These are phyloP conservation scores for Acer yangbiense DNA, from an alignment of 345 rosid species.

Conservation along the genomic window DNA sequence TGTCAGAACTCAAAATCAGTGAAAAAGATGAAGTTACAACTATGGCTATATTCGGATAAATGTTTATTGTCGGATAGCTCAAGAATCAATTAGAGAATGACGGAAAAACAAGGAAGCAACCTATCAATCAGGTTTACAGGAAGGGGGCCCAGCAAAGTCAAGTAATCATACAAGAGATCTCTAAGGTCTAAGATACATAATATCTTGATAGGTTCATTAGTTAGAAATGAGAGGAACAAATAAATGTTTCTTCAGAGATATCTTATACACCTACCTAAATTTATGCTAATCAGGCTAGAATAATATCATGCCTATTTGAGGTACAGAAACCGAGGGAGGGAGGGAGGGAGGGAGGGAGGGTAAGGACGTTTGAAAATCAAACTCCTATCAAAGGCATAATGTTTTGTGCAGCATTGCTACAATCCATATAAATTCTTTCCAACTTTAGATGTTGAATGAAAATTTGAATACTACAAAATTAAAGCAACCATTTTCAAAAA, in stretches of 20 bases:
- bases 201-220: not conserved
- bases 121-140: not conserved
- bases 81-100: not conserved
- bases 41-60: not conserved
- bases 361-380: no score
- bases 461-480: not conserved
- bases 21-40: slow-evolving; percentile 15
- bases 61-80: not conserved
- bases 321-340: no score
- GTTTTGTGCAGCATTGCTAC: not conserved
- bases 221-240: not conserved
- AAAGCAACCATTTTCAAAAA: not conserved
- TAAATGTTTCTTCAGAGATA: not conserved
- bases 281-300: no score
- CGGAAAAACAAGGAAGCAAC: not conserved
- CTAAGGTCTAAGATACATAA: not conserved
- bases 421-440: not conserved
- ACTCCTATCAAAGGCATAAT: no score
- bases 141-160: not conserved
- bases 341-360: no score
- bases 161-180: not conserved
- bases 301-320: no score
- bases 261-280: not conserved
- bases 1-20: slow-evolving; percentile 8
- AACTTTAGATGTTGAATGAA: not conserved